phyloP scores from a whole-genome alignment of 352 stramenopile species.

The Globisporangium nunn region DNA sequence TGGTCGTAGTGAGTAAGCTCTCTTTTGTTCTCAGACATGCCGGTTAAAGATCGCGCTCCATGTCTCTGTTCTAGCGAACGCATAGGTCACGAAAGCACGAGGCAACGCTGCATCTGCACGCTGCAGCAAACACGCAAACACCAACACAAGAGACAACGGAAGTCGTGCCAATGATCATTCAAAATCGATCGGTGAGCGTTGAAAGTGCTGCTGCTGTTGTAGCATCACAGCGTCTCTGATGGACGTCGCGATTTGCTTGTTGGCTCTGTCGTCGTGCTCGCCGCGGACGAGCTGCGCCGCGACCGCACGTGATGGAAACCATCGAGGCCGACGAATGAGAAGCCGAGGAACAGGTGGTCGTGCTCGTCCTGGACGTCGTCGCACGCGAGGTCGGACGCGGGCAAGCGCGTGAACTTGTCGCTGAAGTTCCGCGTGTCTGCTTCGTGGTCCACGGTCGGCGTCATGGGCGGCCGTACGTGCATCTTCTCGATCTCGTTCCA shows the following conservation, averaged over 20 bases:
- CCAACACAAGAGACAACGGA: no score
- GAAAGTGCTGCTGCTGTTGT: no score
- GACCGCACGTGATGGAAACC: not conserved
- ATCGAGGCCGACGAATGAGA: conserved; percentile 48
- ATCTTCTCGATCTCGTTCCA: conserved; percentile 91
- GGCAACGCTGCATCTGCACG: no score
- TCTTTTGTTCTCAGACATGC: no score
- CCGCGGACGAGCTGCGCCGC: conserved; percentile 1
- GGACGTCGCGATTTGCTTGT: not conserved
- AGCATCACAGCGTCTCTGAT: not conserved
- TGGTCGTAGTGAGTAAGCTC: no score
- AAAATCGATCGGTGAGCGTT: no score
- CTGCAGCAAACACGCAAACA: no score
- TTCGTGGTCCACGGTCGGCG: conserved; percentile 83
- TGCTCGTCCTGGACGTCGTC: conserved; percentile 45
- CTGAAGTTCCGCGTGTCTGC: conserved; percentile 94
- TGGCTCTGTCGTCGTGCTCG: not conserved
- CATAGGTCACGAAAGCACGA: no score
- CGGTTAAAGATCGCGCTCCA: no score
- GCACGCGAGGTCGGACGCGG: conserved; percentile 52
- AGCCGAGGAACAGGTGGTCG: conserved; percentile 59
- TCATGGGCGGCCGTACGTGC: conserved; percentile 85
- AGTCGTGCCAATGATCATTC: no score
- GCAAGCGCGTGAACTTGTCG: conserved; percentile 83
- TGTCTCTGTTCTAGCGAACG: no score